Base-by-base conservation (phyloP, 306 rosid species). In the Prunus armeniaca region DNA sequence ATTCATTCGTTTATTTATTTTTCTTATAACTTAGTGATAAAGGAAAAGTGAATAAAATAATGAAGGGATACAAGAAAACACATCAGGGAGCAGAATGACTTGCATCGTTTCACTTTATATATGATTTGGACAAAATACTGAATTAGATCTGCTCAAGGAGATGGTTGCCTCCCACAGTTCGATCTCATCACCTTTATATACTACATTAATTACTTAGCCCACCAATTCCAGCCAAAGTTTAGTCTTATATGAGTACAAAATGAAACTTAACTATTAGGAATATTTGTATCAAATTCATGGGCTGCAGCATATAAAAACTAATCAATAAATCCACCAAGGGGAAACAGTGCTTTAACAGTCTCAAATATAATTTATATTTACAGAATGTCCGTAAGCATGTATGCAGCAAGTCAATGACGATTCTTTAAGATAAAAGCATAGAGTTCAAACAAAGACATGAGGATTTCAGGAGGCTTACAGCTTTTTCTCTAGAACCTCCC, bases 401-500 rank as follows among this genome's bases (percentile, higher is more conserved):
- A 5, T 1, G 43, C 51, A 12, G 1, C 51, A 47, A 47, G 51
- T 47, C 51, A 47, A 47, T 47, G 51, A 47, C 51, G 51, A 47
- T 13, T 47, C 51, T 10, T 47, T 47, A 47, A 47, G 51, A 52
- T 4, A 18, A 0, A 18, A 18, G n/a, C 24, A 10, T 41, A 6
- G 45, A 18, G 14, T 22, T 60, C 45, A 22, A 30, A 24, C 32
- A 54, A 78, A 49, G 34, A 71, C 24, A 43, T 14, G 8, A 30
- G 49, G 56, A 63, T 32, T 79, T 81, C 6, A 66, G 78, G 77
- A 78, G 67, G 69, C 99, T 89, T 87, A 95, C 99, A 67, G 91
- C 89, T 91, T 89, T 92, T 87, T 95, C 99, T 74, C 99, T 91
- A 81, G 92, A 89, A 83, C 99, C 99, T 28, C 99, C 99, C 46